Evolutionary conservation across 2,329 filamentous ascomycete genomes (phyloP), one percentile per base, ranked within the genome.

Genomic region (Aspergillus luchuensis): DNA sequence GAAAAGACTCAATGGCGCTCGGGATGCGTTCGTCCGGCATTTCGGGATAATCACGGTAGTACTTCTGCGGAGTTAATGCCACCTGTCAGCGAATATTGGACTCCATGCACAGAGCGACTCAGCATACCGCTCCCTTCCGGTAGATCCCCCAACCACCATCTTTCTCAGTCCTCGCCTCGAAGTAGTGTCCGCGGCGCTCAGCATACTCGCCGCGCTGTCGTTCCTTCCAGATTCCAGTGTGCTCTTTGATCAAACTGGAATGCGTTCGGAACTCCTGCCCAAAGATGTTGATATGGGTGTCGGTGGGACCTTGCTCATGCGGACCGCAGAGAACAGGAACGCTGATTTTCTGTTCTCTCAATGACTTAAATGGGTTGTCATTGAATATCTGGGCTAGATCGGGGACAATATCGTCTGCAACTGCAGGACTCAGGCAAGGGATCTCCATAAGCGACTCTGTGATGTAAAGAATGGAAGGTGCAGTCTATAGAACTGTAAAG

Each of bases 101-200:
- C n/a, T 11, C 15, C 4, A 8, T 11, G 10, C 8, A 28, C 19
- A 30, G 15, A 10, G 5, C 15, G 4, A 13, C 15, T 19, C 10
- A 1, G 17, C 47, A 50, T 50, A 50, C 47, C 10, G 47, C 47
- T 17, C 47, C 47, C 8, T 30, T 50, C 4, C 47, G 47, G 2
- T 50, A 50, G 8, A 50, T 50, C n/a, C 47, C 47, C 47, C 47
- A 50, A 6, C 47, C 47, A 8, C 47, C 47, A 30, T 50, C 47
- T 28, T 50, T 50, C 25, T 50, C 47, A 5, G 47, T 50, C 17
- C 47, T 30, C 15, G 47, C 47, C 15, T 50, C 47, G n/a, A 50
- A 50, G 5, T 50, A 33, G 25, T 50, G 47, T 30, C 25, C 47
- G 15, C 10, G 47, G 11, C 47, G 47, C 8, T n/a, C 25, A 3